These are phyloP conservation scores for Diaporthe longicolla DNA, from an alignment of 2,329 filamentous ascomycete genomes.

Conservation along the genomic window DNA sequence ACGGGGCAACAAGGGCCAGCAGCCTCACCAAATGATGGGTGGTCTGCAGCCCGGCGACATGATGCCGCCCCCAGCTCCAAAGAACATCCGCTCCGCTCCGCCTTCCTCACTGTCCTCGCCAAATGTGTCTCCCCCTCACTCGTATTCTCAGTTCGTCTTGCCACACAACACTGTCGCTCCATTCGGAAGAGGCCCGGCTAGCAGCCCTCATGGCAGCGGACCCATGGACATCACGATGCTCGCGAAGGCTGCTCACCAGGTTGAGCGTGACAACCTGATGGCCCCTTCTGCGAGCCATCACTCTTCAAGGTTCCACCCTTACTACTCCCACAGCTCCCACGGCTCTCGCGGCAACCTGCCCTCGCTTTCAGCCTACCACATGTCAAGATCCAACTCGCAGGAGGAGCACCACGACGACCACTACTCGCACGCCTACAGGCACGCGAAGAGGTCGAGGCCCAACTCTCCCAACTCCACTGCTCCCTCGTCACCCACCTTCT, in stretches of 20 bases:
- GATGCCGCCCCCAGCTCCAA: slow-evolving; percentile 84
- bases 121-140: slow-evolving; percentile 95
- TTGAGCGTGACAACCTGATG: slow-evolving; percentile 70
- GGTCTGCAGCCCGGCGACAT: slow-evolving; percentile 71
- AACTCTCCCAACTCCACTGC: slow-evolving; percentile 96
- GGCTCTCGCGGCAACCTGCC: slow-evolving; percentile 75
- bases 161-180: slow-evolving; percentile 62
- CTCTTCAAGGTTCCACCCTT: slow-evolving; percentile 66
- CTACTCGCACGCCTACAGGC: slow-evolving; percentile 76
- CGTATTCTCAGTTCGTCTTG: slow-evolving; percentile 79
- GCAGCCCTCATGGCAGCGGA: slow-evolving; percentile 55
- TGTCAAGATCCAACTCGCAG: slow-evolving; percentile 90
- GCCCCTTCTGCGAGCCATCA: slow-evolving; percentile 58
- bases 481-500: slow-evolving; percentile 95
- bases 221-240: slow-evolving; percentile 71
- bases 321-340: slow-evolving; percentile 64
- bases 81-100: slow-evolving; percentile 89
- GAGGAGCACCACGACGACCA: slow-evolving; percentile 84
- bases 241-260: slow-evolving; percentile 72
- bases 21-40: slow-evolving; percentile 59
- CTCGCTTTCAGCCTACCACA: slow-evolving; percentile 89
- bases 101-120: slow-evolving; percentile 90
- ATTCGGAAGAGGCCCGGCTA: slow-evolving; percentile 61
- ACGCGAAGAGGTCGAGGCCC: slow-evolving; percentile 89
- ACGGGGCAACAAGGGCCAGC: slow-evolving; percentile 85